phyloP scores from a whole-genome alignment of 2,329 filamentous ascomycete genomes.

The Sporothrix curviconia region DNA sequence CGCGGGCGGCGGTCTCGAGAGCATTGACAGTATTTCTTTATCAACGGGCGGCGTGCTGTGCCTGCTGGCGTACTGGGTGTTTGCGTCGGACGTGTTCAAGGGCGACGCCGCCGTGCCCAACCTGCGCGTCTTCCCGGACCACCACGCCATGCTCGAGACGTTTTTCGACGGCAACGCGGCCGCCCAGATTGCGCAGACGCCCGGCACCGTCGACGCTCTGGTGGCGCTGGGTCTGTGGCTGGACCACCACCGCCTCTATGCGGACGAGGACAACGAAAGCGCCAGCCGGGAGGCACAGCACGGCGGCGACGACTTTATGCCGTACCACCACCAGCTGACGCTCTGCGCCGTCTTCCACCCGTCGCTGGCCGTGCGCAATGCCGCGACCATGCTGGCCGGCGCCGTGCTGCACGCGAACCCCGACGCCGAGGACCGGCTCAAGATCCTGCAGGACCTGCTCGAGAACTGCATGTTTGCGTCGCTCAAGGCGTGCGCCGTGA shows the following conservation, averaged over 20 bases:
- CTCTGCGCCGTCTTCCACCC: slow-evolving; percentile 53
- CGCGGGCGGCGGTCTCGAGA: slow-evolving; percentile 31
- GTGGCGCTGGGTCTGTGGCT: slow-evolving; percentile 55
- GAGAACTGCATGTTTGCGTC: slow-evolving; percentile 59
- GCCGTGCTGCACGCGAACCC: slow-evolving; percentile 52
- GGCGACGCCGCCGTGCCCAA: slow-evolving; percentile 47
- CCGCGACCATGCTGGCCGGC: slow-evolving; percentile 48
- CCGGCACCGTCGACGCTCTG: slow-evolving; percentile 53
- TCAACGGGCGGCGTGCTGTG: slow-evolving; percentile 54
- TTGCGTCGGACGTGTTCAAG: slow-evolving; percentile 55
- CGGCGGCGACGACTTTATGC: slow-evolving; percentile 40
- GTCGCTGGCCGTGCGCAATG: slow-evolving; percentile 47
- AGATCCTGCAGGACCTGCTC: slow-evolving; percentile 57
- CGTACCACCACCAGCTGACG: slow-evolving; percentile 54
- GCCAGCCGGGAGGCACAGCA: too few relatives aligned
- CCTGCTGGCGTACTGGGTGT: slow-evolving; percentile 55
- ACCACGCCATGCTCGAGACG: slow-evolving; percentile 45
- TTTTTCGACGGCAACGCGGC: slow-evolving; percentile 49
- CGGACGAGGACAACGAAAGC: neutral
- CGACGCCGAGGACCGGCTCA: slow-evolving; percentile 50
- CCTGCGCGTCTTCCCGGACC: slow-evolving; percentile 55
- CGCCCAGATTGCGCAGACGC: slow-evolving; percentile 40
- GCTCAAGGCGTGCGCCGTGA: slow-evolving; percentile 56
- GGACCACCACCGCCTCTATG: slow-evolving; percentile 35
- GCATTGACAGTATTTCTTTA: slow-evolving; percentile 48